Conservation (phyloP, 1,284 basidiomycete genomes). For the Gymnopus androsaceus region DNA sequence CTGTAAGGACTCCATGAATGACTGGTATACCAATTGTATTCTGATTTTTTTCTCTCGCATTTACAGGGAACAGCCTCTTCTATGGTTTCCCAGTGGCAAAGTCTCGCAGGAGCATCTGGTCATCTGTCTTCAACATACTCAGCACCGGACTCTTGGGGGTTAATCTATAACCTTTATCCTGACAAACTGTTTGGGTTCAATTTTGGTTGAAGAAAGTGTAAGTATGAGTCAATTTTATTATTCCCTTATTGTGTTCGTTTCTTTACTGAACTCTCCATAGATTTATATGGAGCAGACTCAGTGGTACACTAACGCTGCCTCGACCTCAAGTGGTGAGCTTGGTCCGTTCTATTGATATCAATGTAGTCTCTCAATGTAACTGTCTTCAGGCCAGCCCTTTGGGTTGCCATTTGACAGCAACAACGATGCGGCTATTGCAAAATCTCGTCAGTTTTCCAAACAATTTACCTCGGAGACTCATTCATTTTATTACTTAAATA, state of each 20-base stretch:
- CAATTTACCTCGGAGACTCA: background rate
- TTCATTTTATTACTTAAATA: background rate
- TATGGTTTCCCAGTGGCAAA: slow-evolving; percentile 27
- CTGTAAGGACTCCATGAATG: no score
- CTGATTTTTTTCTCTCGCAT: background rate
- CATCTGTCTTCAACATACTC: slow-evolving; percentile 30
- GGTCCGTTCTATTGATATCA: background rate
- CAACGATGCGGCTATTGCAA: slow-evolving; percentile 21
- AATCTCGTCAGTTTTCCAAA: slow-evolving; percentile 29
- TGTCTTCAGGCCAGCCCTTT: slow-evolving; percentile 16
- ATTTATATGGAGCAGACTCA: slow-evolving; percentile 21
- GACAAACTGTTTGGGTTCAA: slow-evolving; percentile 38
- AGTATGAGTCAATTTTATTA: background rate
- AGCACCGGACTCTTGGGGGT: slow-evolving; percentile 29
- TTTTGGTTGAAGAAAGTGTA: slow-evolving; percentile 30
- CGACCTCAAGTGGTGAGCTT: slow-evolving; percentile 16
- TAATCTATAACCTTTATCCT: slow-evolving; percentile 51
- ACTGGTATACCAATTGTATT: background rate
- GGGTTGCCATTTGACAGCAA: slow-evolving; percentile 30
- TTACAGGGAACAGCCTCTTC: slow-evolving; percentile 22
- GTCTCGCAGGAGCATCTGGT: slow-evolving; percentile 20
- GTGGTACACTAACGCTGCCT: slow-evolving; percentile 23
- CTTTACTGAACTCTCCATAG: no score
- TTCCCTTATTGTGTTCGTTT: no score
- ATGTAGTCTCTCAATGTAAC: background rate